Evolutionary conservation across 345 rosid species (phyloP), one percentile per base, ranked within the genome.

Genomic region (Cardamine resedifolia): DNA sequence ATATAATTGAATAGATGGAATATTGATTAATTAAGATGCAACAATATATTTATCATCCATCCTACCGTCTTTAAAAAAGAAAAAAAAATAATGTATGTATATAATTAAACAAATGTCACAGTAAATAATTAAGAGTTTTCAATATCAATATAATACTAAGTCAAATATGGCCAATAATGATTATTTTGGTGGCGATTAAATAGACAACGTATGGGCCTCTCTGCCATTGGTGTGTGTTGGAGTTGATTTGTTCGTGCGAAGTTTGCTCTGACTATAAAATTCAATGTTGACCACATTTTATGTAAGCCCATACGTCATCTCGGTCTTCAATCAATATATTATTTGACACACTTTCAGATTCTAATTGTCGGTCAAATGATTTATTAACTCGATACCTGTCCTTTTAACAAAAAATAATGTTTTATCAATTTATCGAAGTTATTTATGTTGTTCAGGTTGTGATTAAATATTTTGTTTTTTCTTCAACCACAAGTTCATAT

Each of bases 251-350:
- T 75, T 75, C 78, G 56, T 75, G 64, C 51, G 30, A 39, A 67
- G 69, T 67, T 23, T 75, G 68, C 68, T 60, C 15, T 68, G 68
- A 30, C 55, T 74, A 67, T 20, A 21, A 41, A 9, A 67, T 41
- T 75, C 73, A 51, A 74, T 30, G 36, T 74, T 74, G 78, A 67
- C 73, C 52, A 58, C 52, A 49, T 4, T 23, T 15, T 66, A 58
- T 43, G 78, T 74, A 66, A 74, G 78, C 78, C 62, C 78, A 66
- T 67, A 67, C 78, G 78, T 74, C 78, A 74, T 66, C 55, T 38
- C 11, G 12, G 73, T 58, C 62, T 66, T 66, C 1, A 72, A 47
- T 36, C 41, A 72, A 12, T 73, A 56, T 57, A 6, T 56, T 65
- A 44, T 58, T 26, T 38, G 12, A 50, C 58, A 55, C 26, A 56